Evolutionary conservation across 306 rosid species (phyloP), one percentile per base, ranked within the genome.

Genomic region (Acacia confusa): DNA sequence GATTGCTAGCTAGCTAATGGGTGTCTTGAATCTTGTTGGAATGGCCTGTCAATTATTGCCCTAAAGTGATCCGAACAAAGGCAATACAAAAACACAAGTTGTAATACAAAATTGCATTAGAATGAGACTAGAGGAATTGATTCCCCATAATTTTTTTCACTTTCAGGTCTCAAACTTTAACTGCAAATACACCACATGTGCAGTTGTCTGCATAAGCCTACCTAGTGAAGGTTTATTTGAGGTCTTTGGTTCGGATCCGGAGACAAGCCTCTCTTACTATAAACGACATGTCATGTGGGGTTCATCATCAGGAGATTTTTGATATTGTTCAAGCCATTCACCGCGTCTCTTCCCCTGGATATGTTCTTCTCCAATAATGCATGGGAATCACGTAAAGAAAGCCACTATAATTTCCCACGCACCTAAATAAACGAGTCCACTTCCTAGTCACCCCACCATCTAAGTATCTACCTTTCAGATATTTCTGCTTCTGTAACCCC

Each of bases 1-100:
- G 41, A 41, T 40, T 81, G 77, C 25, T n/a, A 55, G 27, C 61
- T 48, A 72, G 61, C 61, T 48, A 76, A 52, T 84, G 87, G 89
- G 82, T 76, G 81, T 76, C 53, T 92, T 92, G 94, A 88, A 92
- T 89, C 88, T 91, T 85, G 81, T 91, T 85, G 81, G 91, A 91
- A 93, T 92, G 94, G 90, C 81, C 90, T 91, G 86, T 94, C 88
- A 88, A 91, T 94, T 91, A 94, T 94, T 89, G 89, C 76, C 78
- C 67, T 82, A 87, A 82, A 88, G 88, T 85, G 80, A 81, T 82
- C 73, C 71, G 81, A 83, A 75, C 79, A 72, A 47, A 77, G 82
- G 50, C 3, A 55, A 11, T 6, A 24, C 13, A 55, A 63, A 74
- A 84, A 87, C 57, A 43, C 32, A 70, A 81, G 61, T 75, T 86